Percentiles rank a stretch among this genome's conserved stretches.
Evolutionary conservation across 345 rosid species (phyloP).

Genomic region (Rubroshorea leprosula): DNA sequence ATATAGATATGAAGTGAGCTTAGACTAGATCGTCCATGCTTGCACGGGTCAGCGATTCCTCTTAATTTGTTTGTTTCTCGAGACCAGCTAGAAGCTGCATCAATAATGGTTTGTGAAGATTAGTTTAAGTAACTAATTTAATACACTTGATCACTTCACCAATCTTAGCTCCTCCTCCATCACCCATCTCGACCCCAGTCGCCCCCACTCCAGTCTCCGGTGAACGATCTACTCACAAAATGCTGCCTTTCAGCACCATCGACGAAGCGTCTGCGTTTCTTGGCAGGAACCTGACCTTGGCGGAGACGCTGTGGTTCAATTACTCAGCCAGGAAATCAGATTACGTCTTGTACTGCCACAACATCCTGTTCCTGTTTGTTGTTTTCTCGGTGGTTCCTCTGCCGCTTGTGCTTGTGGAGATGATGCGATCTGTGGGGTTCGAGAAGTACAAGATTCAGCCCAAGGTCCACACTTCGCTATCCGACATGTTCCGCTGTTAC

Average conservation of each 20-base stretch:
- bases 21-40: too few species aligned
- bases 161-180: background rate
- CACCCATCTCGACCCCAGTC: background rate
- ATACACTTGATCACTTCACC: background rate
- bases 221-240: constrained; percentile 21
- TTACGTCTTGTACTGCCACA: constrained; percentile 81
- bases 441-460: constrained; percentile 83
- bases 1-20: too few species aligned
- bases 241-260: constrained; percentile 68
- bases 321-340: constrained; percentile 81
- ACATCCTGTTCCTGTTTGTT: constrained; percentile 60
- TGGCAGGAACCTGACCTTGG: constrained; percentile 64
- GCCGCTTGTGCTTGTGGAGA: constrained; percentile 52
- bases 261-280: constrained; percentile 58
- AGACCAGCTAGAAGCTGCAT: too few species aligned
- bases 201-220: constrained; percentile 11
- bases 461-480: constrained; percentile 48
- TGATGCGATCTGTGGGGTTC: constrained; percentile 43
- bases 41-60: too few species aligned
- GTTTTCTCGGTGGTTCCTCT: constrained; percentile 69
- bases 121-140: too few species aligned
- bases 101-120: too few species aligned
- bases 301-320: constrained; percentile 75
- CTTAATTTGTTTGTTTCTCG: too few species aligned
- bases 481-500: constrained; percentile 69